Evolutionary conservation across 805 yeast species (phyloP).

Genomic region (Kregervanrija fluxuum): DNA sequence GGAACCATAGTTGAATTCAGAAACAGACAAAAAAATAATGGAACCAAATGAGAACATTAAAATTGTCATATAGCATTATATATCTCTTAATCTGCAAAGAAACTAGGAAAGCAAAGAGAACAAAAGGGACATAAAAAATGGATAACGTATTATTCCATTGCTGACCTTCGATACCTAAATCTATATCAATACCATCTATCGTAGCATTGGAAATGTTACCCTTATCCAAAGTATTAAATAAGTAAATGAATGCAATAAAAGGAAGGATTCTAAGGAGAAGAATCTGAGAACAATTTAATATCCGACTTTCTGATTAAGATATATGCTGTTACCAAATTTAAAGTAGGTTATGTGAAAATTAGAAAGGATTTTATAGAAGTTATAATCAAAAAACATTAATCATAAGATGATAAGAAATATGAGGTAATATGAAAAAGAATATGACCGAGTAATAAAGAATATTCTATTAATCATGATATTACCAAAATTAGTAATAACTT

Average conservation of each 20-base stretch:
- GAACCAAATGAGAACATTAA: conserved; percentile 40
- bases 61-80: conserved; percentile 36
- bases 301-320: no score
- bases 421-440: no score
- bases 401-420: no score
- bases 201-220: conserved; percentile 45
- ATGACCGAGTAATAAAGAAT: no score
- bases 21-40: conserved; percentile 31
- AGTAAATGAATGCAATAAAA: conserved; percentile 37
- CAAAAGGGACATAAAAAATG: conserved; percentile 39
- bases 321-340: no score
- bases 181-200: conserved; percentile 37
- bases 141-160: conserved; percentile 41
- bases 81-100: conserved; percentile 33
- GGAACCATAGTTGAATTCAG: conserved; percentile 34
- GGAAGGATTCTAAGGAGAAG: conserved; percentile 39
- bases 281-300: no score
- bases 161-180: conserved; percentile 33
- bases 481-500: no score
- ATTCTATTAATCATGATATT: no score
- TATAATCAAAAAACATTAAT: no score
- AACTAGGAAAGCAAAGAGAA: conserved; percentile 37
- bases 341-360: no score
- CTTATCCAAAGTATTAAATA: conserved; percentile 42
- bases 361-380: no score